Evolutionary conservation across 2,329 filamentous ascomycete species (phyloP).

Genomic region (Pyrenophora tritici-repentis): DNA sequence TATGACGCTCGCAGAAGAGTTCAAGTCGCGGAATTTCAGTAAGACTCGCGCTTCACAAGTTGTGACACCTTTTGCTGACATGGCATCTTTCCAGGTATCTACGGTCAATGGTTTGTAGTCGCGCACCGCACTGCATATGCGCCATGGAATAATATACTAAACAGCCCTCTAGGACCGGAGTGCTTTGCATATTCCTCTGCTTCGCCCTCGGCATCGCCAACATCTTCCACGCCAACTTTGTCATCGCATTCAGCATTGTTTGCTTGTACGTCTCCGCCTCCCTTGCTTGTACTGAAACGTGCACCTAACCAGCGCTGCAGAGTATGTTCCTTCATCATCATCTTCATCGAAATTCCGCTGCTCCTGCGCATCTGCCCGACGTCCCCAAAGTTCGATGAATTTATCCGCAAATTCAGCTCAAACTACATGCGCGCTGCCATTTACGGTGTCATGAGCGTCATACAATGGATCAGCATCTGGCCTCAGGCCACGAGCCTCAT

Average conservation of each 20-base stretch:
- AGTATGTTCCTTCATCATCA: slow-evolving; percentile 55
- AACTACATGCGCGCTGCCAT: slow-evolving; percentile 95
- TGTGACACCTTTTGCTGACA: slow-evolving; percentile 37
- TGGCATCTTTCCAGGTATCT: slow-evolving; percentile 60
- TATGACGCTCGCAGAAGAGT: slow-evolving; percentile 67
- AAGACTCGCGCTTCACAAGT: slow-evolving; percentile 37
- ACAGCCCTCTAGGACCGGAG: slow-evolving; percentile 53
- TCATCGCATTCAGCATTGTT: slow-evolving; percentile 63
- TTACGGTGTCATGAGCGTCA: slow-evolving; percentile 77
- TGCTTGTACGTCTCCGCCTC: slow-evolving; percentile 50
- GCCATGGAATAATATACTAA: slow-evolving; percentile 15
- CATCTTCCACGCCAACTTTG: slow-evolving; percentile 64
- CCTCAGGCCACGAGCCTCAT: slow-evolving; percentile 71
- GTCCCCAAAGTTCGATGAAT: slow-evolving; percentile 81
- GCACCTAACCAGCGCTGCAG: slow-evolving; percentile 35
- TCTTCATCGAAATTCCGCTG: slow-evolving; percentile 76
- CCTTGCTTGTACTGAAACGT: not conserved
- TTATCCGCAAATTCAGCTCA: slow-evolving; percentile 89
- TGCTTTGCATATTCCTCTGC: slow-evolving; percentile 67
- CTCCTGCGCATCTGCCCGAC: slow-evolving; percentile 98
- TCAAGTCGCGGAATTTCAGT: slow-evolving; percentile 71
- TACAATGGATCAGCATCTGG: slow-evolving; percentile 84
- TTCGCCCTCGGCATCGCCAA: slow-evolving; percentile 71
- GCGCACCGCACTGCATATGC: not conserved
- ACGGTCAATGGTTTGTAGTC: slow-evolving; percentile 68